Evolutionary conservation across 2,329 filamentous ascomycete genomes (phyloP).

Genomic region (Pyricularia sp.): DNA sequence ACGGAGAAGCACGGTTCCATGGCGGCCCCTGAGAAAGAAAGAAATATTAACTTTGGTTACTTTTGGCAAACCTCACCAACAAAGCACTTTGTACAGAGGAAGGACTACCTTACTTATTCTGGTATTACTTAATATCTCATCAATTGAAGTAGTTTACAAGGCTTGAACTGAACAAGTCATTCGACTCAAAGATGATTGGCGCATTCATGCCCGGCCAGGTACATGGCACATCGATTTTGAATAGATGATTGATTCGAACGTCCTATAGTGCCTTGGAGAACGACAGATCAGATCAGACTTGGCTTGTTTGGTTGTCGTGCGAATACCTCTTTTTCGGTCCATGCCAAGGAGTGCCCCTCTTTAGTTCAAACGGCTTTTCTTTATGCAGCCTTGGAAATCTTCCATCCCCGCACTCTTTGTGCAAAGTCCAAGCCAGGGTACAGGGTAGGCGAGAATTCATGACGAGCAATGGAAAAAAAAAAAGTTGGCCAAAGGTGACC

Average conservation of each 20-base stretch:
- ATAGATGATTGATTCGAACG: neutral
- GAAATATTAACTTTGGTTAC: no score
- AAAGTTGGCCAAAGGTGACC: neutral
- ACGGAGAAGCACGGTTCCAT: neutral
- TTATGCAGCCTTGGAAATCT: neutral
- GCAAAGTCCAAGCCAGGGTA: neutral
- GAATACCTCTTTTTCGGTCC: neutral
- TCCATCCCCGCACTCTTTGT: neutral
- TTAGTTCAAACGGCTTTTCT: neutral
- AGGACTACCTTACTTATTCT: no score
- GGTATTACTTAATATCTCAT: no score
- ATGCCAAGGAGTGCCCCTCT: neutral
- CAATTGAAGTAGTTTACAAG: no score
- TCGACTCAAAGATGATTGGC: neutral
- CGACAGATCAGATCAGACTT: neutral
- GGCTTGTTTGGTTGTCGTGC: neutral
- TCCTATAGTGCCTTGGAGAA: neutral
- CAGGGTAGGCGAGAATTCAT: neutral
- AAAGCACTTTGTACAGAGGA: no score
- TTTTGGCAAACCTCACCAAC: no score
- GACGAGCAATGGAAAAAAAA: neutral
- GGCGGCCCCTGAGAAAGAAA: neutral
- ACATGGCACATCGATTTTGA: neutral
- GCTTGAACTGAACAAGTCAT: neutral
- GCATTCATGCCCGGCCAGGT: neutral